These are phyloP conservation scores for Paraconiothyrium sp. DNA, from an alignment of 2,329 filamentous ascomycete species.

Conservation along the genomic window DNA sequence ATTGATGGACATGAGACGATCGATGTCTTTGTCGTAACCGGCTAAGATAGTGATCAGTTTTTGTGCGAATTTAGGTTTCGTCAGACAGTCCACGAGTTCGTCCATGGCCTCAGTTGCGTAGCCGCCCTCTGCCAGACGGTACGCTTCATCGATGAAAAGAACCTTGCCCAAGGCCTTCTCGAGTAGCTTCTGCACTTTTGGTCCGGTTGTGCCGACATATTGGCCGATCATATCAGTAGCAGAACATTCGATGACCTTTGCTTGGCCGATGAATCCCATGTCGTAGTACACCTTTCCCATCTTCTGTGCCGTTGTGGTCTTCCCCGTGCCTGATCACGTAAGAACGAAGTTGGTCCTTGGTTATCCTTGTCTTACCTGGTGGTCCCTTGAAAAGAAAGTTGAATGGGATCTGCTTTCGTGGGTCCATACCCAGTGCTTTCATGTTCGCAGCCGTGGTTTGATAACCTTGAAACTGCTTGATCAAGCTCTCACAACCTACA, in stretches of 20 bases:
- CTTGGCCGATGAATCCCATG: slow-evolving; percentile 71
- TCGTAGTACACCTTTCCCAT: slow-evolving; percentile 81
- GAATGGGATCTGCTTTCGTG: slow-evolving; percentile 68
- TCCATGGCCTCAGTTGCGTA: slow-evolving; percentile 68
- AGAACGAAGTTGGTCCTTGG: no score
- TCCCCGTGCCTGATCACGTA: slow-evolving; percentile 65
- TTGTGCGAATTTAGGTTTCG: slow-evolving; percentile 65
- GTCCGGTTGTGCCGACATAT: slow-evolving; percentile 75
- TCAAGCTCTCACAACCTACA: slow-evolving; percentile 66
- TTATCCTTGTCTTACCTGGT: slow-evolving; percentile 58
- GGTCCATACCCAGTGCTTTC: slow-evolving; percentile 63
- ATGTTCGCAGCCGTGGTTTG: slow-evolving; percentile 63
- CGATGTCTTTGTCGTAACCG: slow-evolving; percentile 74
- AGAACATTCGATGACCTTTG: slow-evolving; percentile 72
- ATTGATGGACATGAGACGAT: slow-evolving; percentile 69
- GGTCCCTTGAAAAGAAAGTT: slow-evolving; percentile 75
- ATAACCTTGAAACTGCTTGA: slow-evolving; percentile 64
- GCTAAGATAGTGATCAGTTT: slow-evolving; percentile 75
- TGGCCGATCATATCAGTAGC: slow-evolving; percentile 74
- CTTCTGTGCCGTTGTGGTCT: slow-evolving; percentile 76
- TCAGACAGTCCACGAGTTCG: slow-evolving; percentile 62
- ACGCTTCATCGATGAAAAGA: slow-evolving; percentile 77
- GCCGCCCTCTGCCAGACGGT: slow-evolving; percentile 66
- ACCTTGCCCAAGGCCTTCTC: slow-evolving; percentile 72
- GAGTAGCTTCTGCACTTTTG: slow-evolving; percentile 69